A percentile compares a stretch with the other conserved stretches of the same genome.
These are phyloP conservation scores for Dictyophora rubrovolvata DNA, from an alignment of 768 basidiomycete genomes.

Conservation along the genomic window DNA sequence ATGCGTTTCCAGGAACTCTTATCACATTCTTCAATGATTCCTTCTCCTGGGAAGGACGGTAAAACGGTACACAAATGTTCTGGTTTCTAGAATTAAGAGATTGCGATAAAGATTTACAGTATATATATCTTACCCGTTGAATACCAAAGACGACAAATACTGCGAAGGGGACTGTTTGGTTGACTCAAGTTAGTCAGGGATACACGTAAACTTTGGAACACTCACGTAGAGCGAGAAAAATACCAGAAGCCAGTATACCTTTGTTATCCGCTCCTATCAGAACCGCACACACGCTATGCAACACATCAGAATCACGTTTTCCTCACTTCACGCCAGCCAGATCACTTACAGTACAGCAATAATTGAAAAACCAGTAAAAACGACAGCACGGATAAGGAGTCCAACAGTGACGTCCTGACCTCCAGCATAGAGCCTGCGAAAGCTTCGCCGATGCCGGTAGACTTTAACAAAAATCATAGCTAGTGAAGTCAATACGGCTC, in stretches of 20 bases:
- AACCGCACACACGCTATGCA: neutral
- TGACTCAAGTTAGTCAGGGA: neutral
- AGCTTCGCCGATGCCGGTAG: neutral
- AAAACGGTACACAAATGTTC: too few species aligned
- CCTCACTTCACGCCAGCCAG: neutral
- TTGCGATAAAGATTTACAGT: too few species aligned
- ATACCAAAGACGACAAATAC: conserved; percentile 1
- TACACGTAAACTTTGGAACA: neutral
- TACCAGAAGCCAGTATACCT: neutral
- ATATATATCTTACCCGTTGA: neutral
- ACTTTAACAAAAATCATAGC: neutral
- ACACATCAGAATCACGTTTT: neutral
- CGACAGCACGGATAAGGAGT: neutral
- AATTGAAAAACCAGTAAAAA: neutral
- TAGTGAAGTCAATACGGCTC: neutral
- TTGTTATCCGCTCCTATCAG: neutral
- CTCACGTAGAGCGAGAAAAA: conserved; percentile 2
- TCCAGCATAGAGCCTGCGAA: neutral
- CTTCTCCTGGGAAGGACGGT: too few species aligned
- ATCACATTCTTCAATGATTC: too few species aligned
- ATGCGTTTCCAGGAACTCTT: too few species aligned
- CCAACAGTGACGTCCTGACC: neutral
- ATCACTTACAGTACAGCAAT: neutral
- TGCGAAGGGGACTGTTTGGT: neutral
- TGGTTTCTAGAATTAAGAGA: too few species aligned